Conservation (phyloP, 441 rosid species). For the Erodium moschatum region DNA sequence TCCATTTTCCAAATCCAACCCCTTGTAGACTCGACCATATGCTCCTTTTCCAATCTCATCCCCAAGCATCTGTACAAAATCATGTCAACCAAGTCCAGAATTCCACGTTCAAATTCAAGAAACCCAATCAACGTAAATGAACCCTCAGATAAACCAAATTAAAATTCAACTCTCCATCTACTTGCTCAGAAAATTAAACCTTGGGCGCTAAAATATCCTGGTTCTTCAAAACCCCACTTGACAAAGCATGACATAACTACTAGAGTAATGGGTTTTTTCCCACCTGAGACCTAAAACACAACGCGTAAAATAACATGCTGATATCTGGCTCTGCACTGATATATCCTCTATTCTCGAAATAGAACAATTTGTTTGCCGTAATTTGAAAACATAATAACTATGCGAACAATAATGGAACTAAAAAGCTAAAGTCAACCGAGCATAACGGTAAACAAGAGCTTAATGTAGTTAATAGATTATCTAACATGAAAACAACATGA, state of each 20-base stretch:
- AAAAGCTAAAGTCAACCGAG: neutral
- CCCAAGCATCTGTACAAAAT: conserved; percentile 69
- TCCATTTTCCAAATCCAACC: conserved; percentile 95
- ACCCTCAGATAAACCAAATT: neutral
- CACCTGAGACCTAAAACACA: neutral
- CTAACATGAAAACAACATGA: conserved; percentile 1
- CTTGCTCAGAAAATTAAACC: conserved; percentile 4
- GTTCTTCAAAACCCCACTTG: neutral
- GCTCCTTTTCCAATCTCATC: conserved; percentile 99
- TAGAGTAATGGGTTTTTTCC: neutral
- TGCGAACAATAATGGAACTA: neutral
- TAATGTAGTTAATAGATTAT: neutral
- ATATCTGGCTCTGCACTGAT: neutral
- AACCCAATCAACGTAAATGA: neutral
- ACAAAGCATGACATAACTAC: neutral
- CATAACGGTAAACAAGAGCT: neutral
- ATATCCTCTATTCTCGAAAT: neutral
- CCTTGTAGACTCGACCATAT: conserved; percentile 93
- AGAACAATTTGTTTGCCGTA: neutral
- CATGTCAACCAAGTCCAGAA: conserved; percentile 7
- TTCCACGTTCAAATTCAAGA: neutral
- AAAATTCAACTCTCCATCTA: conserved; percentile 5
- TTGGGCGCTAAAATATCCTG: neutral
- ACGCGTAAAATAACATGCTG: neutral
- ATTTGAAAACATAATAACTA: neutral